Conservation (phyloP, 345 rosid species). For the Capsella bursapastoris region DNA sequence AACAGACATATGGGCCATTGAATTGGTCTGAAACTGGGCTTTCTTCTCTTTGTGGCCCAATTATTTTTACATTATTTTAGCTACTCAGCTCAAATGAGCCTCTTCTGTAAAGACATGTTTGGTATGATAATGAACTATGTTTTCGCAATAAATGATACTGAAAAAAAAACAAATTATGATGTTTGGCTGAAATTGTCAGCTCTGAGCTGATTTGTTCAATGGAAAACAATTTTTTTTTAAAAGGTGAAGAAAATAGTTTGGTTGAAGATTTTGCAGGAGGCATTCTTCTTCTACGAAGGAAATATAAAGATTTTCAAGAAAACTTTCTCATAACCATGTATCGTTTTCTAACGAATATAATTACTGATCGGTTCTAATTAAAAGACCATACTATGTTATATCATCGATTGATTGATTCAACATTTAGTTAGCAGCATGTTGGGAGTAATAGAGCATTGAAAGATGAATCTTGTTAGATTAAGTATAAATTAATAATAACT, state of each 20-base stretch:
- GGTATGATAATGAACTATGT: not conserved
- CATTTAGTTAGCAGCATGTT: not conserved
- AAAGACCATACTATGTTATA: not conserved
- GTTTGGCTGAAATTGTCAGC: not conserved
- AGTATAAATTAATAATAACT: not conserved
- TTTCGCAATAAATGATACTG: not conserved
- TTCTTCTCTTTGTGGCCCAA: not conserved
- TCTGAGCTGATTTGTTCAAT: not conserved
- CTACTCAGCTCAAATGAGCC: not conserved
- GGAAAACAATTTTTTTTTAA: not conserved
- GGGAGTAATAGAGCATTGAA: not conserved
- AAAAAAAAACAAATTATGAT: not conserved
- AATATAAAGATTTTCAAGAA: not conserved
- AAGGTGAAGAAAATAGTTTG: not conserved
- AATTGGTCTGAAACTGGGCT: not conserved
- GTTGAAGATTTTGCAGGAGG: not conserved
- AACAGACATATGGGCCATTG: constrained; percentile 1
- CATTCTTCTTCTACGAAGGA: not conserved
- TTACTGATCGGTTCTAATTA: not conserved
- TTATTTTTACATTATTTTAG: not conserved
- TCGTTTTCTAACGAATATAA: not conserved
- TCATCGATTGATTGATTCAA: constrained; percentile 3
- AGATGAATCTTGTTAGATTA: not conserved
- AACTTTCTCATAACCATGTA: not conserved
- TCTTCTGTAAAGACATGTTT: not conserved